These are phyloP conservation scores for Exophiala mesophila DNA, from an alignment of 2,329 filamentous ascomycete genomes.

Conservation along the genomic window DNA sequence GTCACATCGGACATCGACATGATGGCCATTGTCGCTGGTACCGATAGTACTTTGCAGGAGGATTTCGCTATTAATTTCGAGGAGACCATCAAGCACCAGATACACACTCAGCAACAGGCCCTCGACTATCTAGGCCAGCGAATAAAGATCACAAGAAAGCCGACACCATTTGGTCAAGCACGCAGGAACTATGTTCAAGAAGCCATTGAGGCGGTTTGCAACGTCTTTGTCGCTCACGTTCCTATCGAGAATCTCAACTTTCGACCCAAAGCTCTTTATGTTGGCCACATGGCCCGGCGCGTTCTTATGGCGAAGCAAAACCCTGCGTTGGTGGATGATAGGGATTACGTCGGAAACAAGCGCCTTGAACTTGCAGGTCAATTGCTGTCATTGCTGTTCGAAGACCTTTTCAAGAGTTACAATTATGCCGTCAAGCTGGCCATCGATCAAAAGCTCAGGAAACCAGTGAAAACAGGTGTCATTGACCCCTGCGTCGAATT, in stretches of 20 bases:
- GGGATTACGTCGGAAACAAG: constrained; percentile 98
- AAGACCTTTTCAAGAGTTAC: constrained; percentile 97
- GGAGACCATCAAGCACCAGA: constrained; percentile 73
- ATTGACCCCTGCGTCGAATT: constrained; percentile 86
- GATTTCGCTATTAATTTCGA: constrained; percentile 95
- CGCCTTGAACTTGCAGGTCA: constrained; percentile 91
- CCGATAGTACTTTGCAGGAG: constrained; percentile 85
- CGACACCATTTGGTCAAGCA: constrained; percentile 50
- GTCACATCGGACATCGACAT: constrained; percentile 95
- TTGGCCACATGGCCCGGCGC: constrained; percentile 95
- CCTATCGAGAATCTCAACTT: constrained; percentile 89
- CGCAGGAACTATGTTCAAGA: constrained; percentile 82
- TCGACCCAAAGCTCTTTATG: constrained; percentile 91
- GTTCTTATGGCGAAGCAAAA: constrained; percentile 93
- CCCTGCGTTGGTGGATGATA: constrained; percentile 82
- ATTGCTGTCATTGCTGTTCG: constrained; percentile 86
- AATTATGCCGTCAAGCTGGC: constrained; percentile 82
- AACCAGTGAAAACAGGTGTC: constrained; percentile 79
- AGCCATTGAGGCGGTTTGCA: constrained; percentile 85
- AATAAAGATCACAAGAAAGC: constrained; percentile 77
- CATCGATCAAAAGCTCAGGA: constrained; percentile 93
- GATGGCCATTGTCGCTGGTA: constrained; percentile 80
- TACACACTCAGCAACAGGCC: constrained; percentile 92
- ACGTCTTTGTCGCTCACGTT: constrained; percentile 91
- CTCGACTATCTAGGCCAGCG: constrained; percentile 84